Percentiles rank a stretch among this genome's conserved stretches.
Conservation (phyloP, 164 flowering plant species). For the Nymphaea colorata region DNA sequence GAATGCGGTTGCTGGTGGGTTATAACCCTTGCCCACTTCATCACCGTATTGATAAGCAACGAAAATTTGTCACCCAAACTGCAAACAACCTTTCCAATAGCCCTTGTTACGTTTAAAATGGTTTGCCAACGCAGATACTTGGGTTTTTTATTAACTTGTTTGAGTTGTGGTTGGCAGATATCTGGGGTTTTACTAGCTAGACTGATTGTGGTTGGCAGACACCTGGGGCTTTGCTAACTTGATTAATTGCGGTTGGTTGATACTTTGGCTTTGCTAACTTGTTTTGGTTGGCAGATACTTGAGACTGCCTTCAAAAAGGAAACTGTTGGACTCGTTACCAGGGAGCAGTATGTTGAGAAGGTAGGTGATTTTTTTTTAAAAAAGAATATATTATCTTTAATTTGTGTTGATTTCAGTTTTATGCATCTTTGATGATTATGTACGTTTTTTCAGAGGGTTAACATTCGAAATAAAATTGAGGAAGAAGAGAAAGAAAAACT, state of each 20-base stretch:
- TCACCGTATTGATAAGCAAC: no score
- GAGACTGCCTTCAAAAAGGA: slow-evolving; percentile 99
- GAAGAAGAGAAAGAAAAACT: slow-evolving; percentile 99
- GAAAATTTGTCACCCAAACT: no score
- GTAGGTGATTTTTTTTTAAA: slow-evolving; percentile 18
- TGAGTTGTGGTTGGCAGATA: no score
- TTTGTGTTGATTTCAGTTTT: neutral
- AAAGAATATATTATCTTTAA: neutral
- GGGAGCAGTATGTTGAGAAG: slow-evolving; percentile 98
- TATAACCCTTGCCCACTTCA: no score
- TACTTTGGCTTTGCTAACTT: neutral
- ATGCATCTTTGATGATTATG: neutral
- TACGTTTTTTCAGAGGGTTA: slow-evolving; percentile 48
- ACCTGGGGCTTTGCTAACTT: slow-evolving; percentile 2
- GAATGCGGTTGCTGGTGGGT: no score
- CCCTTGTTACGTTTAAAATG: no score
- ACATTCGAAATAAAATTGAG: slow-evolving; percentile 73
- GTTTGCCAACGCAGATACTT: no score
- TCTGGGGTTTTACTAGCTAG: no score
- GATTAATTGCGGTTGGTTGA: neutral
- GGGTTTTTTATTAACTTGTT: no score
- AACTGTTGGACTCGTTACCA: slow-evolving; percentile 96
- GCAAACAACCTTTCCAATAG: no score
- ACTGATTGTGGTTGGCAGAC: neutral
- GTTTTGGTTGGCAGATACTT: slow-evolving; percentile 45